Conservation (phyloP, 2,329 filamentous ascomycete genomes). For the Aspergillus pseudoglaucus region DNA sequence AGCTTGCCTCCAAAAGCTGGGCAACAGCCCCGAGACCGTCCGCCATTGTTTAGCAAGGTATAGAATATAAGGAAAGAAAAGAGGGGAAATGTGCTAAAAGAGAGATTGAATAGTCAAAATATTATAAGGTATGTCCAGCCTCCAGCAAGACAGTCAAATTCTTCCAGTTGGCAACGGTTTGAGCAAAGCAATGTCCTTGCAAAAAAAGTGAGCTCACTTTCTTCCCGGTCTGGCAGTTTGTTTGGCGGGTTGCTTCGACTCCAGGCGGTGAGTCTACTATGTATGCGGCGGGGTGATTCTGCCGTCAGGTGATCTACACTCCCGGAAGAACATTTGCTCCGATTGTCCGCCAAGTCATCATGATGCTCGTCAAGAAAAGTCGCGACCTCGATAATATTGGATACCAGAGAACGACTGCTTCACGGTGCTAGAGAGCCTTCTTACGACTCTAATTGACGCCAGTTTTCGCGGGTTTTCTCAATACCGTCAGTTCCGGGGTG, state of each 20-base stretch:
- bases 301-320: slow-evolving; percentile 18
- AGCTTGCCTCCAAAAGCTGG: slow-evolving; percentile 80
- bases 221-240: slow-evolving; percentile 28
- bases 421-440: neutral
- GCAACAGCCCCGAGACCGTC: slow-evolving; percentile 60
- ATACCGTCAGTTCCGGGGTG: neutral
- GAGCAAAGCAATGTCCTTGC: neutral
- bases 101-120: neutral
- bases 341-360: slow-evolving; percentile 16
- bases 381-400: neutral
- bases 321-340: slow-evolving; percentile 14
- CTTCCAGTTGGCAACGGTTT: no score
- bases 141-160: no score
- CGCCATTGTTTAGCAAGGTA: slow-evolving; percentile 44
- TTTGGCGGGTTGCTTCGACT: slow-evolving; percentile 23
- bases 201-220: slow-evolving; percentile 11
- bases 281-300: slow-evolving; percentile 14
- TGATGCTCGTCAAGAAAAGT: slow-evolving; percentile 2
- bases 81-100: neutral
- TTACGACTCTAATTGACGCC: neutral
- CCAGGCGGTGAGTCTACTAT: slow-evolving; percentile 19
- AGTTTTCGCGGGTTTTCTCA: neutral
- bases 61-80: neutral
- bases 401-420: neutral
- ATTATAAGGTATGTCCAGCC: neutral